Evolutionary conservation across 2,329 filamentous ascomycete species (phyloP), one percentile per base, ranked within the genome.

Genomic region (Trichoderma endophyticum): DNA sequence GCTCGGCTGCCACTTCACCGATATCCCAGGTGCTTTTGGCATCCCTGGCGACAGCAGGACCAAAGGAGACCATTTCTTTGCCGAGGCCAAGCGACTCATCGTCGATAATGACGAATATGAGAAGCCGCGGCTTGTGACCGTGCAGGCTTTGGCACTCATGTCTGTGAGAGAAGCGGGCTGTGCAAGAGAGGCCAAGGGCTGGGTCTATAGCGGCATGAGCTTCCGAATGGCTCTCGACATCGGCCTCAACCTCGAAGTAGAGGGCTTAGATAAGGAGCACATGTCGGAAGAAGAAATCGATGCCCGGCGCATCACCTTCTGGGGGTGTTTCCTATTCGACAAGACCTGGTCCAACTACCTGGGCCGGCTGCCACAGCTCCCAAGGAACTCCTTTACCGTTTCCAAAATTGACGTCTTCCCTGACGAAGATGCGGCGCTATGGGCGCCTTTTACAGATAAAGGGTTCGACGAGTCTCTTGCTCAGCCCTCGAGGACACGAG

Each of bases 261-360:
- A 89, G 21, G 89, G 89, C 9, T 86, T 93, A 72, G 88, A 87
- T 72, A 86, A 84, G 72, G 85, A 87, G 65, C 81, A 84, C 32
- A 86, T 95, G 75, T 90, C 90, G 73, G 93, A 97, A 72, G 88
- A 92, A 61, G 95, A 98, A 80, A 88, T 97, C 51, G 96, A 99
- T 82, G 95, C 94, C 3, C 87, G 96, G 51, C 88, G 93, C 68
- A 91, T 98, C 56, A 98, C 96, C 0, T 98, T 98, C 78, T 98
- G 96, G 96, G 96, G 96, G 7, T 98, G 95, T 80, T 98, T 96
- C 81, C 83, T 97, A n/a, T 97, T 98, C 80, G 96, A 99, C 84
- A 98, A 98, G 86, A 97, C 94, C 81, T 98, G 95, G 95, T 97
- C 95, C 64, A 98, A 98, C 80, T 98, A 98, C 77, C 88, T 98